Percentiles rank a stretch among this genome's conserved stretches.
phyloP scores from a whole-genome alignment of 2,329 filamentous ascomycete species.

The Colletotrichum tabaci region DNA sequence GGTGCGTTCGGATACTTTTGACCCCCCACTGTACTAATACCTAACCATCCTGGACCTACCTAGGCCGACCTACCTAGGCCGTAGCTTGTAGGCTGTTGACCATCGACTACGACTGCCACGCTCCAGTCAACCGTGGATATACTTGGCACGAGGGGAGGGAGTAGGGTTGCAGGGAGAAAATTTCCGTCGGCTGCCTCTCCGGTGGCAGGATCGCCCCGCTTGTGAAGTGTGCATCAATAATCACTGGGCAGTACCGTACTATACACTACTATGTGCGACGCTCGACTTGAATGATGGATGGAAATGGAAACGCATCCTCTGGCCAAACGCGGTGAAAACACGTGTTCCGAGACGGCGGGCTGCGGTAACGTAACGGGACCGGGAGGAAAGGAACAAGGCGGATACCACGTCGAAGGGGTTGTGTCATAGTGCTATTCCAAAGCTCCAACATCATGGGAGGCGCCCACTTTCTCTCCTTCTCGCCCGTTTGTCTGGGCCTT shows the following conservation, averaged over 20 bases:
- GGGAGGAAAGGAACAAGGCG: conserved; percentile 29
- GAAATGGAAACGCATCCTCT: conserved; percentile 12
- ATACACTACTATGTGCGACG: neutral
- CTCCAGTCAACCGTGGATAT: neutral
- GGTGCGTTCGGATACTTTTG: too few relatives aligned
- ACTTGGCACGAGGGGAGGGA: conserved; percentile 11
- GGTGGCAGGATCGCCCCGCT: conserved; percentile 20
- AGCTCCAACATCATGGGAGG: neutral
- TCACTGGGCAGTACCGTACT: neutral
- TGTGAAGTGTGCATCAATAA: conserved; percentile 9
- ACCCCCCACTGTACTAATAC: too few relatives aligned
- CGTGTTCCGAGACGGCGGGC: conserved; percentile 25
- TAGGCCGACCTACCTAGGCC: neutral
- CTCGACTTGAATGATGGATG: neutral
- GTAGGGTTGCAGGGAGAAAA: conserved; percentile 23
- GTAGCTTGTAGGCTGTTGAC: too few relatives aligned
- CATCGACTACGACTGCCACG: neutral
- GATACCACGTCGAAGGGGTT: conserved; percentile 17
- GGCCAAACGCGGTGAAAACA: conserved; percentile 29
- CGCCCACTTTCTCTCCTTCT: conserved; percentile 3
- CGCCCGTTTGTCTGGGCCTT: neutral
- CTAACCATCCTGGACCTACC: neutral
- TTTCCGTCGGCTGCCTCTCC: conserved; percentile 34
- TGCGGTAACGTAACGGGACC: conserved; percentile 18
- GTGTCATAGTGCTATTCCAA: neutral